Conservation (phyloP, 148 eudicot genomes). For the Beta vulgaris region DNA sequence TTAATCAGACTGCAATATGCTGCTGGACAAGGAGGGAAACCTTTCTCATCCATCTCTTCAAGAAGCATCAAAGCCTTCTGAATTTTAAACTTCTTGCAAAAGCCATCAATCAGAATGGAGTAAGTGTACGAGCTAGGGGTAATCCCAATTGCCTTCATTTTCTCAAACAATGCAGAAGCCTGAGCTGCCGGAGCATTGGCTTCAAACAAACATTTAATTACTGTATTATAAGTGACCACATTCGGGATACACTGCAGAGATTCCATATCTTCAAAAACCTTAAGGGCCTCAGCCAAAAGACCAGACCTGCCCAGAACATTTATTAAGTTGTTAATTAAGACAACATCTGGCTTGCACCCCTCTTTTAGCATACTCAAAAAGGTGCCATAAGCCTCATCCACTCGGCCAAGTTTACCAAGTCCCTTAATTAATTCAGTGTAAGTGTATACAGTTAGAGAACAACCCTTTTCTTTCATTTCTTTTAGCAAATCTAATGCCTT, state of each 20-base stretch:
- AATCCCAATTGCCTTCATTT: constrained; percentile 68
- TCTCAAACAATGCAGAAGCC: constrained; percentile 57
- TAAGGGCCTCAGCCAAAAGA: constrained; percentile 65
- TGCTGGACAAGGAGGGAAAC: constrained; percentile 93
- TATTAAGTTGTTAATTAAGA: constrained; percentile 73
- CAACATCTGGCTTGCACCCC: constrained; percentile 86
- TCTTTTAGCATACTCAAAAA: constrained; percentile 66
- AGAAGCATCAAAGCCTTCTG: constrained; percentile 83
- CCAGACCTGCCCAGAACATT: constrained; percentile 76
- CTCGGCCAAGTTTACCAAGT: constrained; percentile 68
- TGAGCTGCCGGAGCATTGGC: constrained; percentile 60
- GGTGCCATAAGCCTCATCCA: constrained; percentile 71
- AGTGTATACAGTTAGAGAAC: constrained; percentile 82
- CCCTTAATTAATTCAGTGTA: constrained; percentile 88
- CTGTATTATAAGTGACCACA: constrained; percentile 90
- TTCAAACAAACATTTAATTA: constrained; percentile 70
- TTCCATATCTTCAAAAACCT: constrained; percentile 72
- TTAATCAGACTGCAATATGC: constrained; percentile 95
- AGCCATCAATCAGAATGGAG: constrained; percentile 88
- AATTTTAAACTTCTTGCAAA: constrained; percentile 78
- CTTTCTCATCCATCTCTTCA: constrained; percentile 98
- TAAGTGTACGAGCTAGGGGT: constrained; percentile 79
- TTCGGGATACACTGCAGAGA: constrained; percentile 60
- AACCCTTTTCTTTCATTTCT: constrained; percentile 75
- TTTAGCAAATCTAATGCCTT: constrained; percentile 56